Evolutionary conservation across 23 red algal species (phyloP).

Genomic region (Gracilaria gracilis): DNA sequence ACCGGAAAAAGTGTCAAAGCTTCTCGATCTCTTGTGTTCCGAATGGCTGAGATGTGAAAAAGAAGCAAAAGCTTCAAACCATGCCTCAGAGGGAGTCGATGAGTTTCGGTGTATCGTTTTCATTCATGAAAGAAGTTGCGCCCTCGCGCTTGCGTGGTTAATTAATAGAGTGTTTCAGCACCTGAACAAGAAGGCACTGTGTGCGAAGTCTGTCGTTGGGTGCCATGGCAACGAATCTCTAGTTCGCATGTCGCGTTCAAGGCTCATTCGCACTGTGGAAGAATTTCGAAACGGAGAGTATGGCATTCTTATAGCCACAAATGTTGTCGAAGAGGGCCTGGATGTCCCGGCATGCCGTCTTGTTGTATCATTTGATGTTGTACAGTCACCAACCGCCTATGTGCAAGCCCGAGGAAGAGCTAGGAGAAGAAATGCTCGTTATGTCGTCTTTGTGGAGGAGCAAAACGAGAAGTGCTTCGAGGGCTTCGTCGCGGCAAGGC

Average conservation of each 20-base stretch:
- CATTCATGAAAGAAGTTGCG: slow-evolving; percentile 32
- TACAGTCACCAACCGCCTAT: slow-evolving; percentile 47
- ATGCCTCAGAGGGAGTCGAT: not conserved
- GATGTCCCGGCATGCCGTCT: slow-evolving; percentile 63
- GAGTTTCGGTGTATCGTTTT: slow-evolving; percentile 71
- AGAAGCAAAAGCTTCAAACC: slow-evolving; percentile 4
- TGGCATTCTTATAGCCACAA: slow-evolving; percentile 64
- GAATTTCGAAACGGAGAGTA: slow-evolving; percentile 61
- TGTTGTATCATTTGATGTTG: slow-evolving; percentile 52
- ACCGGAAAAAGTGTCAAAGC: slow-evolving; percentile 27
- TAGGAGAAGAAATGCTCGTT: slow-evolving; percentile 42
- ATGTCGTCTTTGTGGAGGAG: slow-evolving; percentile 44
- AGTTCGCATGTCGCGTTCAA: slow-evolving; percentile 65
- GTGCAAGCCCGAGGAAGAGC: slow-evolving; percentile 66
- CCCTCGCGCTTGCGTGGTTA: slow-evolving; percentile 43
- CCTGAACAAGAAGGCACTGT: slow-evolving; percentile 28
- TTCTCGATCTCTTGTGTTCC: slow-evolving; percentile 52
- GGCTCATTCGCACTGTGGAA: slow-evolving; percentile 36
- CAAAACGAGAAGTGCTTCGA: not conserved
- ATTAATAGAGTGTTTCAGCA: slow-evolving; percentile 57
- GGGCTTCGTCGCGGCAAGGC: slow-evolving; percentile 6
- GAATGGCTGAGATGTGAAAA: slow-evolving; percentile 43
- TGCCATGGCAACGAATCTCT: slow-evolving; percentile 20
- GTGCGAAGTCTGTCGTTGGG: slow-evolving; percentile 46
- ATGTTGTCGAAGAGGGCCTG: slow-evolving; percentile 72